phyloP scores from a whole-genome alignment of 2,329 filamentous ascomycete genomes.

The Coniochaeta sp. region DNA sequence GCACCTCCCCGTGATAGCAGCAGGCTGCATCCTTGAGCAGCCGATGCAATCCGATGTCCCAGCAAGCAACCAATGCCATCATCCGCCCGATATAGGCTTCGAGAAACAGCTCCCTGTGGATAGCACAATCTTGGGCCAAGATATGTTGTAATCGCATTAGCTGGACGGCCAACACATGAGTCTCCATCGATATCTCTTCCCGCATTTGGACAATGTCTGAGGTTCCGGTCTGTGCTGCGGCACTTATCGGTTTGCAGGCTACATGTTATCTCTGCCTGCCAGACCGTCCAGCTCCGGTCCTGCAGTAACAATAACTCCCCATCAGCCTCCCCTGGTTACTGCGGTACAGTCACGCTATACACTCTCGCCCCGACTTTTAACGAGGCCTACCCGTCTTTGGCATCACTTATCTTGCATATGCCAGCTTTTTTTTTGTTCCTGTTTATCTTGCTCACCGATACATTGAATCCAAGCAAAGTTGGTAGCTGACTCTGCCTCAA shows the following conservation, averaged over 20 bases:
- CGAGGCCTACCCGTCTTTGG: background rate
- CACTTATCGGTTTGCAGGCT: background rate
- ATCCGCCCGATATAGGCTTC: background rate
- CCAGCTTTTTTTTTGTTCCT: slow-evolving; percentile 1
- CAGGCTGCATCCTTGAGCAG: slow-evolving; percentile 2
- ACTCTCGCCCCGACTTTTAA: background rate
- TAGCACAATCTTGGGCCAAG: background rate
- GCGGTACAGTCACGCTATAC: background rate
- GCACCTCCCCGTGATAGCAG: slow-evolving; percentile 8
- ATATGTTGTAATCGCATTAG: background rate
- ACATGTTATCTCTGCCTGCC: slow-evolving; percentile 1
- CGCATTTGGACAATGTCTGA: background rate
- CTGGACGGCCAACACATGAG: background rate
- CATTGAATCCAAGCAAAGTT: background rate
- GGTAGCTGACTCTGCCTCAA: background rate
- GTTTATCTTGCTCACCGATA: slow-evolving; percentile 2
- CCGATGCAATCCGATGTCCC: background rate
- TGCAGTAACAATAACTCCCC: background rate
- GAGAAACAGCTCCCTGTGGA: background rate
- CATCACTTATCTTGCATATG: slow-evolving; percentile 1
- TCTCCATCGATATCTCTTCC: background rate
- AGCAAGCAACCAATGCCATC: slow-evolving; percentile 1
- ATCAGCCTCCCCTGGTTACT: background rate
- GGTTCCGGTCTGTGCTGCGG: background rate
- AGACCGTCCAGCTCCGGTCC: background rate